Percentiles rank a stretch among this genome's conserved stretches.
phyloP scores from a whole-genome alignment of 1,284 basidiomycete species.

The Austropuccinia psidii region DNA sequence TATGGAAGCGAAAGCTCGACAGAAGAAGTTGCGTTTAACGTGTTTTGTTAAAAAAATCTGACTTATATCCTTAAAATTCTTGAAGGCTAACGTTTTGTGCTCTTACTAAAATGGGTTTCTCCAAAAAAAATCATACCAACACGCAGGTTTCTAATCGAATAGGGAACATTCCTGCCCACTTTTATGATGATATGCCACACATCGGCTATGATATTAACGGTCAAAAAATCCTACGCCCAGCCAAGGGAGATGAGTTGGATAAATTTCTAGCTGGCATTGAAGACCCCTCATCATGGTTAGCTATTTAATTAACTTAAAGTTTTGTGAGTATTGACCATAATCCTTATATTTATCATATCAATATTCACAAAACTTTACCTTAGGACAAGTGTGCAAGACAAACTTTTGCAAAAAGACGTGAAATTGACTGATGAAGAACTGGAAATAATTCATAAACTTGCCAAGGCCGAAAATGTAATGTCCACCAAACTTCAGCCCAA shows the following conservation, averaged over 20 bases:
- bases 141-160: conserved; percentile 78
- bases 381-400: conserved; percentile 89
- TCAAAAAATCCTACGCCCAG: conserved; percentile 85
- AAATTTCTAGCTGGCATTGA: conserved; percentile 92
- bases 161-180: conserved; percentile 91
- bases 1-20: conserved; percentile 97
- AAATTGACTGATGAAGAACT: conserved; percentile 83
- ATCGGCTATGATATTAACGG: conserved; percentile 95
- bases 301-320: background rate
- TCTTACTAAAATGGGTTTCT: background rate
- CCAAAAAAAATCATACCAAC: background rate
- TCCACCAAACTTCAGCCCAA: conserved; percentile 51
- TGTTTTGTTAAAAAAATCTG: background rate
- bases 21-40: conserved; percentile 63
- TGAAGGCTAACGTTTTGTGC: conserved; percentile 25
- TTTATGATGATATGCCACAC: conserved; percentile 99
- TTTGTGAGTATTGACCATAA: too few relatives aligned
- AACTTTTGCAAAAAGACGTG: conserved; percentile 74
- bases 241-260: conserved; percentile 92
- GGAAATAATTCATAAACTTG: conserved; percentile 84
- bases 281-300: conserved; percentile 76
- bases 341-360: background rate
- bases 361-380: background rate
- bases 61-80: conserved; percentile 27
- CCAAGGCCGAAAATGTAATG: conserved; percentile 86